Evolutionary conservation across 495 filamentous ascomycete species (phyloP), one percentile per base, ranked within the genome.

Genomic region (Podospora pseudoanserina): DNA sequence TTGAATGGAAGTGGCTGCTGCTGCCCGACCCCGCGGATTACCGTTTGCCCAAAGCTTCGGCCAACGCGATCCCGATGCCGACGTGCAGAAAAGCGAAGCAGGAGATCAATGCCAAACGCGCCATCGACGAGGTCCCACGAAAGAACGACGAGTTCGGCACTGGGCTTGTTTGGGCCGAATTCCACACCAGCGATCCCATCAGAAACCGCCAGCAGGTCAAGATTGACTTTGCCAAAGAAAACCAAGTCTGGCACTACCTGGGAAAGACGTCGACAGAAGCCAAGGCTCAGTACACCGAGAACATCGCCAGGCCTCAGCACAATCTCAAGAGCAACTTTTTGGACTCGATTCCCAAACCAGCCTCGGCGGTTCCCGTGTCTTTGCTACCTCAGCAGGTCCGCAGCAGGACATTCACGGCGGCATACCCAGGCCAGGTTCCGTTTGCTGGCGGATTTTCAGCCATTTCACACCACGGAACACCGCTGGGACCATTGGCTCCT

Each of bases 171-270:
- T 97, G 93, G 93, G 86, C 90, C 59, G 93, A 96, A 78, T 96
- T 96, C 75, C 85, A 91, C 73, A 83, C 84, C 65, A 79, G 85
- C 74, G 82, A 79, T 72, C 32, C 73, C 68, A n/a, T 84, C 83
- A 73, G 77, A 34, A 82, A 72, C 64, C 61, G 18, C 44, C 70
- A 68, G 32, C 84, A 74, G 75, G 81, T 65, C 82, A 90, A 79
- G 79, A 82, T 95, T 63, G 86, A 94, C 72, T 73, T 96, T 20
- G 74, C 78, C 68, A 88, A 88, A 75, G 82, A 86, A 11, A 87
- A 93, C 66, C 88, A 91, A 71, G 78, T 97, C 65, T 99, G 94
- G 94, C 87, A 91, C 79, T 99, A 97, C 77, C 84, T 99, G 70
- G 92, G 91, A 19, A 86, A 87, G 73, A 86, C 83, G 61, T 97